phyloP scores from a whole-genome alignment of 768 basidiomycete genomes.

The Kwoniella sp. region DNA sequence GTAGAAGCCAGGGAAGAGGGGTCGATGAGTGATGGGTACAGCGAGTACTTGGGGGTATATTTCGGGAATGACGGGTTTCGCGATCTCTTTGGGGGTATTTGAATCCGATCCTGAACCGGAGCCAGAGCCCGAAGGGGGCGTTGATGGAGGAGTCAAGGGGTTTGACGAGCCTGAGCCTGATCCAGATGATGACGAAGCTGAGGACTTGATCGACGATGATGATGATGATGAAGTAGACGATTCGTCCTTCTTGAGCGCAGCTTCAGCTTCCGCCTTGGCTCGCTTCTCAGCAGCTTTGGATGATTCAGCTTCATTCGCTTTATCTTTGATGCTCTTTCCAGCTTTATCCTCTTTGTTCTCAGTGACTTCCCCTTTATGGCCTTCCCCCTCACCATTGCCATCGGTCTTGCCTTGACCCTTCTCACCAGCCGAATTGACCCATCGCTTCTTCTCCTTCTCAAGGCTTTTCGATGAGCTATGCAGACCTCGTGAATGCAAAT shows the following conservation, averaged over 20 bases:
- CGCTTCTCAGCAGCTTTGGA: constrained; percentile 36
- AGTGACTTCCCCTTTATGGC: constrained; percentile 13
- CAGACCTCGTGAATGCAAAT: constrained; percentile 12
- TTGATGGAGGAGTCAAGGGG: constrained; percentile 16
- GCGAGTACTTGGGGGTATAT: constrained; percentile 91
- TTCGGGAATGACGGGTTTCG: constrained; percentile 85
- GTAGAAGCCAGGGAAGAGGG: constrained; percentile 96
- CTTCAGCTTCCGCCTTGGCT: constrained; percentile 25
- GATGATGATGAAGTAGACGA: constrained; percentile 12
- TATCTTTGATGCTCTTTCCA: neutral
- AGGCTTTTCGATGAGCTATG: constrained; percentile 24
- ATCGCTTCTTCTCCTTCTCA: constrained; percentile 36
- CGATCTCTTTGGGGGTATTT: constrained; percentile 44
- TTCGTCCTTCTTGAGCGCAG: constrained; percentile 8
- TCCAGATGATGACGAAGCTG: constrained; percentile 24
- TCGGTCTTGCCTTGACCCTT: constrained; percentile 1
- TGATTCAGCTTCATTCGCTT: constrained; percentile 25
- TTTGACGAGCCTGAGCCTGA: constrained; percentile 16
- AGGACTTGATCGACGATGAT: constrained; percentile 5
- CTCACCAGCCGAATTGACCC: constrained; percentile 37
- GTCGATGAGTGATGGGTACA: constrained; percentile 89
- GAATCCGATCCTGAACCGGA: constrained; percentile 21
- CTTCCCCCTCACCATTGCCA: constrained; percentile 21
- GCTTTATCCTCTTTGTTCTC: constrained; percentile 3
- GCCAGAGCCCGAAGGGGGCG: constrained; percentile 19